Percentiles rank a stretch among this genome's conserved stretches.
Evolutionary conservation across 1,284 basidiomycete species (phyloP).

Genomic region (Ceratobasidium sp.): DNA sequence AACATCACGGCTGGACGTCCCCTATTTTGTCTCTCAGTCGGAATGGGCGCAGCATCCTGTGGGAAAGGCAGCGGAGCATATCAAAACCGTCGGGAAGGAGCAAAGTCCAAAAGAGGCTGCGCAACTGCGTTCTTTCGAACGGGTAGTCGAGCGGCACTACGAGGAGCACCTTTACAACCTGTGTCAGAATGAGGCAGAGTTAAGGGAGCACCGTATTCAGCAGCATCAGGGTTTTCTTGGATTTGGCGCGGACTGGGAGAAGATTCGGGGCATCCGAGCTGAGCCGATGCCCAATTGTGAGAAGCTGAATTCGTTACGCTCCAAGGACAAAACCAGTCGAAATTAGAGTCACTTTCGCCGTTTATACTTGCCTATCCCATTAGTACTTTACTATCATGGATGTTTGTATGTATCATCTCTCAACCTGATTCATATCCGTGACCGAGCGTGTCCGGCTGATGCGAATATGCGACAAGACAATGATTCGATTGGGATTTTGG

Average conservation of each 20-base stretch:
- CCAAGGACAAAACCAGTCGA: constrained; percentile 1
- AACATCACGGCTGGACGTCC: constrained; percentile 76
- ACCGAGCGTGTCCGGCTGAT: constrained; percentile 26
- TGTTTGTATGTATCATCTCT: constrained; percentile 36
- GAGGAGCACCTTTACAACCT: constrained; percentile 75
- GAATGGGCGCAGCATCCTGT: constrained; percentile 84
- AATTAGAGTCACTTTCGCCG: not conserved
- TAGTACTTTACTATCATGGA: constrained; percentile 33
- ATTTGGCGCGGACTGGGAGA: constrained; percentile 89
- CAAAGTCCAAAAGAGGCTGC: constrained; percentile 63
- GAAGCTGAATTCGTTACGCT: constrained; percentile 64
- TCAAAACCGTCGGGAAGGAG: constrained; percentile 71
- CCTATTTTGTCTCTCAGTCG: constrained; percentile 86
- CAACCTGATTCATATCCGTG: not conserved
- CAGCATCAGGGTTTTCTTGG: constrained; percentile 88
- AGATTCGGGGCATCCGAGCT: constrained; percentile 74
- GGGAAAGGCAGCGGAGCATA: constrained; percentile 51
- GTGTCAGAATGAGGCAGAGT: constrained; percentile 75
- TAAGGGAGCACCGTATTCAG: constrained; percentile 75
- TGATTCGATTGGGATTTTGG: constrained; percentile 40
- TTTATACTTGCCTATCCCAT: constrained; percentile 15
- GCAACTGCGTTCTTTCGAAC: constrained; percentile 69
- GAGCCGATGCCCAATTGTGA: constrained; percentile 81
- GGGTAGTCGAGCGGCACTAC: constrained; percentile 76
- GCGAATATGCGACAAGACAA: constrained; percentile 14